Conservation (phyloP, 2,329 filamentous ascomycete genomes). For the Helotiales sp. region DNA sequence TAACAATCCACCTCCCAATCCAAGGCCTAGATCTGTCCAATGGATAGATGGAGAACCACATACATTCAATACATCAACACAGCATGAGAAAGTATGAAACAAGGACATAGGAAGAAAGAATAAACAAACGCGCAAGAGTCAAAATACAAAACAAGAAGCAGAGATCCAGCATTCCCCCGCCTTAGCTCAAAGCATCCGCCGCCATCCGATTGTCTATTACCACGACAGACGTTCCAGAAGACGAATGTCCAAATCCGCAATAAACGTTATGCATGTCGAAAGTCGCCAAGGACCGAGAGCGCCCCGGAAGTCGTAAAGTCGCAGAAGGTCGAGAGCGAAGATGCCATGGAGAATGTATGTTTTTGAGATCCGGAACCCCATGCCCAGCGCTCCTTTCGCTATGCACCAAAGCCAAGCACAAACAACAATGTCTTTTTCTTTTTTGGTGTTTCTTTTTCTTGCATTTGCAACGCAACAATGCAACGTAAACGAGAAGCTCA, state of each 20-base stretch:
- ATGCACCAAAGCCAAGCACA: constrained; percentile 27
- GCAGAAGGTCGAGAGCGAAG: background rate
- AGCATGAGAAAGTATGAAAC: constrained; percentile 15
- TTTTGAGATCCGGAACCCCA: too few relatives aligned
- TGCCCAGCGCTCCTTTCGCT: constrained; percentile 29
- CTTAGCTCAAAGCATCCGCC: background rate
- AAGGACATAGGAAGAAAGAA: constrained; percentile 8
- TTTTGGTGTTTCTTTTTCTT: constrained; percentile 15
- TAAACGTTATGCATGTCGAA: background rate
- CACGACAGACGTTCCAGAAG: too few relatives aligned
- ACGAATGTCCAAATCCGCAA: background rate
- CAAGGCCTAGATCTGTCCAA: too few relatives aligned
- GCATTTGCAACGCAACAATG: constrained; percentile 16
- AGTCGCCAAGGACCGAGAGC: background rate
- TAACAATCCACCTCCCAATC: background rate
- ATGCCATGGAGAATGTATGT: background rate
- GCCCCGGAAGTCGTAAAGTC: background rate
- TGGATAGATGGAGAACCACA: background rate
- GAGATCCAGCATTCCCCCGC: background rate
- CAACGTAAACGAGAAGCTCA: background rate
- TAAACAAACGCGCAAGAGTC: background rate
- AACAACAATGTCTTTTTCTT: constrained; percentile 5
- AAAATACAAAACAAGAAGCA: constrained; percentile 17
- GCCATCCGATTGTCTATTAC: too few relatives aligned
- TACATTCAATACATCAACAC: background rate